phyloP scores from a whole-genome alignment of 495 filamentous ascomycete genomes.

The Rostrohypoxylon terebratum region DNA sequence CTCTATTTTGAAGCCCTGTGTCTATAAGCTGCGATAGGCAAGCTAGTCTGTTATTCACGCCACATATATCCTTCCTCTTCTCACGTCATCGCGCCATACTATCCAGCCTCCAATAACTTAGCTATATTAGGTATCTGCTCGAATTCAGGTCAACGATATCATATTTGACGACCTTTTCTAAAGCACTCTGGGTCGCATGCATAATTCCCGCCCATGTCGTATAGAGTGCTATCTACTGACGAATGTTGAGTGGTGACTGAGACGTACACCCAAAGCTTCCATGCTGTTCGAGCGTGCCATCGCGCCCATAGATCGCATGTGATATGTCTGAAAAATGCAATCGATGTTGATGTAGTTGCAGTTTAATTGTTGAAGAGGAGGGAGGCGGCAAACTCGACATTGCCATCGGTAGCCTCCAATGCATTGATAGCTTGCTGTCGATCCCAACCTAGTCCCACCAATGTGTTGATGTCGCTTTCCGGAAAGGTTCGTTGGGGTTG shows the following conservation, averaged over 20 bases:
- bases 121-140: constrained; percentile 13
- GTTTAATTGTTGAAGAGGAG: constrained; percentile 74
- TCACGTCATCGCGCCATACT: constrained; percentile 8
- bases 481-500: constrained; percentile 60
- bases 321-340: constrained; percentile 15
- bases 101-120: constrained; percentile 14
- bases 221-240: constrained; percentile 33
- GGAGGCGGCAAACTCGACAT: constrained; percentile 87
- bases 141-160: background rate
- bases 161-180: constrained; percentile 30
- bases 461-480: constrained; percentile 72
- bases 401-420: constrained; percentile 82
- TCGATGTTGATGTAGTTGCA: background rate
- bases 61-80: constrained; percentile 5
- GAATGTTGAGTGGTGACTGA: constrained; percentile 16
- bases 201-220: constrained; percentile 24
- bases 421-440: constrained; percentile 82
- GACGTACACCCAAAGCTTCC: constrained; percentile 7
- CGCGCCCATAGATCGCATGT: constrained; percentile 6
- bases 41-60: constrained; percentile 12
- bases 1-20: constrained; percentile 90
- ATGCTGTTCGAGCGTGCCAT: constrained; percentile 19
- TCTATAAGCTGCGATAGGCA: constrained; percentile 86
- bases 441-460: constrained; percentile 83
- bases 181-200: constrained; percentile 29